Evolutionary conservation across 1,284 basidiomycete species (phyloP), one percentile per base, ranked within the genome.

Genomic region (Trichosporon coremiiforme): DNA sequence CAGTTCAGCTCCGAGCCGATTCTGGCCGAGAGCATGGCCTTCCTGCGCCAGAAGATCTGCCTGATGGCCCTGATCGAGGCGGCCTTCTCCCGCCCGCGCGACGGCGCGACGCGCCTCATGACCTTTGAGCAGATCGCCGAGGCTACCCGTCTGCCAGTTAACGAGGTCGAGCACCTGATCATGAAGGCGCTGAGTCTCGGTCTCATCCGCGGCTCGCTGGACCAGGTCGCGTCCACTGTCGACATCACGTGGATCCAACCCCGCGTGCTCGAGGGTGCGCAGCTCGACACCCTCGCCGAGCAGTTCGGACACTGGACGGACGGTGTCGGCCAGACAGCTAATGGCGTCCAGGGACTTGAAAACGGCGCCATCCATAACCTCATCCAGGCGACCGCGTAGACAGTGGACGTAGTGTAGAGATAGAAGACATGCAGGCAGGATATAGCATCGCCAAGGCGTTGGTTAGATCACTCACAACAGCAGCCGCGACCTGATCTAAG

Each of bases 41-140:
- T 98, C 87, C 86, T 99, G 63, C 89, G 95, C 36, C 95, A 99
- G 85, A 99, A 99, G 88, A 98, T 99, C 82, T 99, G 96, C 85
- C 87, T 99, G 72, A 98, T 99, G 95, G 95, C 97, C 33, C 87
- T 99, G 72, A 98, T 99, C 79, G 95, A 98, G 83, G 90, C 91
- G 20, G 95, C 98, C 25, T 99, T 98, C 88, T 90, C 89, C 80
- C 87, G 96, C 71, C 90, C 93, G 8, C 74, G 83, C 29, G 84
- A 86, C 70, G 84, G 85, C 67, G 89, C 91, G 72, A 89, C 93
- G 79, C 87, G 94, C 64, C 90, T 90, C 63, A 91, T 98, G 87
- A 87, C 89, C 29, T 99, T 99, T 88, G 89, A 92, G 80, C 91
- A 92, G 60, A 95, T 99, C 76, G 94, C 93, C 36, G 89, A 91